Base-by-base conservation (phyloP, 2,329 filamentous ascomycete species). In the Claviceps arundinis region DNA sequence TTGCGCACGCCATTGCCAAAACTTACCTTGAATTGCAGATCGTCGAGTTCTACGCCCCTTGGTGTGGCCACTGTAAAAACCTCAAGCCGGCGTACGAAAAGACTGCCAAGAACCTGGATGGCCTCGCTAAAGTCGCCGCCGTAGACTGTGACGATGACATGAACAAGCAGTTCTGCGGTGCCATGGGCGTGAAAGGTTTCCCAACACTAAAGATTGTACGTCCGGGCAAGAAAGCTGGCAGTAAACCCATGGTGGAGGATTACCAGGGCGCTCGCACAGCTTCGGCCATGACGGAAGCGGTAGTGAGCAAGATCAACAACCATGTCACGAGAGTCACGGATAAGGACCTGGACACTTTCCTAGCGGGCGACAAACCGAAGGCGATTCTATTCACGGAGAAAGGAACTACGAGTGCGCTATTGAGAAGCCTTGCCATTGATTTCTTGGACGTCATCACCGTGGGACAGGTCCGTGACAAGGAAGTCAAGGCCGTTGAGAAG, bases 61-160 rank as follows among this genome's bases (percentile, higher is more conserved):
- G 91, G 91, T 97, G 93, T 63, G 93, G 91, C 43, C 93, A 97
- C 71, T 98, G 93, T 73, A 80, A 95, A 71, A 96, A 86, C 70
- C 84, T 98, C 62, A 90, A 96, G 71, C 91, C 90, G 3, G 87
- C 88, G 45, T 98, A 93, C 70, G 91, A 97, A 69, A 95, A 95
- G 69, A 90, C 84, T 2, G 93, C 93, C 60, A 86, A 85, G 62
- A 89, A 83, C 61, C 84, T 98, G 54, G 80, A 85, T n/a, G 93
- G 93, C 14, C 77, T 97, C 14, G 93, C 89, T 61, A 94, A 95
- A 62, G 91, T 98, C 43, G 93, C 89, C 47, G 93, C 94, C 52
- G 76, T 98, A 57, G 87, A 98, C 69, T 98, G 93, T 68, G 91
- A 98, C 63, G 89, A 95, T 37, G 91, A 96, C 51, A 71, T 75